Base-by-base conservation (phyloP, 805 yeast genomes). In the Saccharomyces jurei region DNA sequence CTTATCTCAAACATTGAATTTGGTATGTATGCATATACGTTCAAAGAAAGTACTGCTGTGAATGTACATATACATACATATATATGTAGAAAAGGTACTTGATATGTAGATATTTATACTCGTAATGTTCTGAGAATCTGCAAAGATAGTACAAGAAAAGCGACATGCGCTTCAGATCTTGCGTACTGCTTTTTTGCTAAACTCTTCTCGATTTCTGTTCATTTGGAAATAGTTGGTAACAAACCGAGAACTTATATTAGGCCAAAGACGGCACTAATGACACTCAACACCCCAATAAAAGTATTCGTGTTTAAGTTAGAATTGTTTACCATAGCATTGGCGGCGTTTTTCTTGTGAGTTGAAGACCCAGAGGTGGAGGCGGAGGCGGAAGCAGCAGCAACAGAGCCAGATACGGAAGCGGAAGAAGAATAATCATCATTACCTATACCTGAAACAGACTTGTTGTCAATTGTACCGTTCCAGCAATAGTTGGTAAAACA, bases 401-500 rank as follows among this genome's bases (percentile, higher is more conserved):
- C 53, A 10, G 54, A 41, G 21, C 52, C 29, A 11, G 57, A 31
- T 14, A 50, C n/a, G 11, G 58, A 22, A 1, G 58, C 46, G 8
- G 56, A 50, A 8, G 60, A 49, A 11, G 44, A 41, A 46, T 10
- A 55, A 53, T 59, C 60, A 46, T 55, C 52, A 49, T 59, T 52
- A 30, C 57, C 50, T 26, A 55, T 36, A 48, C 59, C 63, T 27
- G 54, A 17, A 67, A 76, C 60, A 1, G 51, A 21, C n/a, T 52
- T 50, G n/a, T 46, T 49, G 44, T 54, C 49, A 21, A 53, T 31
- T 13, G 68, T 56, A 46, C 90, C 91, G 58, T 79, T 75, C 91
- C 91, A 89, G 71, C 96, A 89, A 70, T 88, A 88, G 6, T 73
- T 74, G 36, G 74, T 70, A 68, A 89, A 87, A 68, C 97, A 89